A percentile compares a stretch with the other conserved stretches of the same genome.
Conservation (phyloP, 306 rosid genomes). For the Vigna nakashimae region DNA sequence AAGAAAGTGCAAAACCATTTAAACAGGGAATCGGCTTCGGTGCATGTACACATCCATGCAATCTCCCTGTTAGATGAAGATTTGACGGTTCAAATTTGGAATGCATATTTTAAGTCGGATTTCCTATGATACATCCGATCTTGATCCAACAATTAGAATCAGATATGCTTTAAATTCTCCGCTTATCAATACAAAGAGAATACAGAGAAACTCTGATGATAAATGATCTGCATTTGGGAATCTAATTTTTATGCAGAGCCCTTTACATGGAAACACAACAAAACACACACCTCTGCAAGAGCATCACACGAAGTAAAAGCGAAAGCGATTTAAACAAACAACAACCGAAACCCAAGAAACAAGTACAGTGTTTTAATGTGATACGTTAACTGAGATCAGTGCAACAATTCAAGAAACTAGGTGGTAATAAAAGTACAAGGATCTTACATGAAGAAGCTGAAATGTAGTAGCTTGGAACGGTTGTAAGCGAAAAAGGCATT, state of each 20-base stretch:
- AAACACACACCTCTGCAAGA: neutral
- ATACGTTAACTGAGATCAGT: neutral
- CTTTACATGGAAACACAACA: neutral
- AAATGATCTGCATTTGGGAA: neutral
- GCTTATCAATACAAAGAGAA: neutral
- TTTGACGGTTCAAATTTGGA: neutral
- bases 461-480: conserved; percentile 37
- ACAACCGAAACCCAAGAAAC: neutral
- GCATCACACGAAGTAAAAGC: neutral
- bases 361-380: neutral
- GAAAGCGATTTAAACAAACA: neutral
- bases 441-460: conserved; percentile 52
- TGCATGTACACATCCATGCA: too few species aligned
- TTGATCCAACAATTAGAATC: too few species aligned
- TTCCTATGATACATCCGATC: too few species aligned
- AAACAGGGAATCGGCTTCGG: too few species aligned
- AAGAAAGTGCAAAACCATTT: too few species aligned
- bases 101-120: neutral
- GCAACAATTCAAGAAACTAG: neutral
- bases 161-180: too few species aligned
- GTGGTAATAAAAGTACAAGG: neutral
- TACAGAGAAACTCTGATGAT: neutral
- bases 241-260: neutral
- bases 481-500: conserved; percentile 30
- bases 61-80: too few species aligned